phyloP scores from a whole-genome alignment of 2,329 filamentous ascomycete species.

The Xylaria sp. region DNA sequence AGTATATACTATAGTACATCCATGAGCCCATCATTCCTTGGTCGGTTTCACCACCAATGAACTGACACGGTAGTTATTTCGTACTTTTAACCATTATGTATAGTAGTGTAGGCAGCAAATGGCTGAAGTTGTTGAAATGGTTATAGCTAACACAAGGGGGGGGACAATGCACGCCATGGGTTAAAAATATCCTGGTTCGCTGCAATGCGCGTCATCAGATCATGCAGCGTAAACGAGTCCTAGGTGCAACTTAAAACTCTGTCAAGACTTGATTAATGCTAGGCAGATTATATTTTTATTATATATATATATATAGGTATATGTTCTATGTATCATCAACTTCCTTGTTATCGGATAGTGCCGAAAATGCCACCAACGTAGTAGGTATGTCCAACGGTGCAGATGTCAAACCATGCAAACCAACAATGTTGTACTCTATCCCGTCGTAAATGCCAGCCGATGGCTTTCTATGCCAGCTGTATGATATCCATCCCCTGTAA shows the following conservation, averaged over 20 bases:
- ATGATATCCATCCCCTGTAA: background rate
- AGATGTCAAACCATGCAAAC: background rate
- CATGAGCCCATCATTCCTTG: too few species aligned
- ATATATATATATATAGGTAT: background rate
- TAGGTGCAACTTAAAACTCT: background rate
- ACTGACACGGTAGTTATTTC: too few species aligned
- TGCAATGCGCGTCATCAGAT: conserved; percentile 15
- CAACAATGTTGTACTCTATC: background rate
- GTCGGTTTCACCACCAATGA: too few species aligned
- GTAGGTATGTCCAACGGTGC: too few species aligned
- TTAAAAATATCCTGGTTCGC: conserved; percentile 4
- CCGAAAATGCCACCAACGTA: conserved; percentile 4
- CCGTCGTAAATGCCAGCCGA: background rate
- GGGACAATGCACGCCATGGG: background rate
- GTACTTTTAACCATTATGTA: too few species aligned
- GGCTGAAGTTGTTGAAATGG: too few species aligned
- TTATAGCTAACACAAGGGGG: background rate
- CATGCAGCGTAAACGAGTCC: background rate
- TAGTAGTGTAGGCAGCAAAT: too few species aligned
- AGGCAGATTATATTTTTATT: background rate
- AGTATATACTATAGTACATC: too few species aligned
- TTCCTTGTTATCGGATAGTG: background rate
- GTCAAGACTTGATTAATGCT: background rate
- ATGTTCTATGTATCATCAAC: background rate
- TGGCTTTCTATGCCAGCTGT: background rate